Evolutionary conservation across 1,284 basidiomycete species (phyloP).

Genomic region (Trichosporon asahii): DNA sequence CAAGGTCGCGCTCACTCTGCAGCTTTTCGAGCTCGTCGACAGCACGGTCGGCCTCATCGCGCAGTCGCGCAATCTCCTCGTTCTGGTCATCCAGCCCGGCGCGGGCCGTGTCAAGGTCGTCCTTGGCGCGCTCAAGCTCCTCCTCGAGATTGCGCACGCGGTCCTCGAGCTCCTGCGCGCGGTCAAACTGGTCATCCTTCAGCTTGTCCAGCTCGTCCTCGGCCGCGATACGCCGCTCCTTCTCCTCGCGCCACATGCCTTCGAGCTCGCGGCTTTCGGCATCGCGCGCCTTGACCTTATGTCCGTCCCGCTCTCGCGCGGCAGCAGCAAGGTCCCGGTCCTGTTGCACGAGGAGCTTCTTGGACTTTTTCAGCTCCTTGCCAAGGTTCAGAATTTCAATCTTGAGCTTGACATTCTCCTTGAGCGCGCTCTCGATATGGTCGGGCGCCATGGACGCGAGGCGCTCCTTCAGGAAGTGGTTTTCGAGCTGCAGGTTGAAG

Average conservation of each 20-base stretch:
- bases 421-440: constrained; percentile 82
- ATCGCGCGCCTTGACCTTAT: constrained; percentile 31
- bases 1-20: constrained; percentile 54
- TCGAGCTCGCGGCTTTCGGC: constrained; percentile 33
- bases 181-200: constrained; percentile 65
- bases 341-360: constrained; percentile 79
- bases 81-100: constrained; percentile 58
- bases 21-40: constrained; percentile 63
- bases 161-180: constrained; percentile 63
- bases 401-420: constrained; percentile 91
- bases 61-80: constrained; percentile 56
- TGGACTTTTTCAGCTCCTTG: constrained; percentile 88
- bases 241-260: constrained; percentile 44
- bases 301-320: constrained; percentile 52
- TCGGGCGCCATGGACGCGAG: constrained; percentile 78
- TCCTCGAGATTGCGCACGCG: neutral
- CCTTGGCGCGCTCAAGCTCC: neutral
- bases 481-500: constrained; percentile 88
- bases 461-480: constrained; percentile 88
- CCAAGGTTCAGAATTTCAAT: constrained; percentile 85
- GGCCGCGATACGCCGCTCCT: constrained; percentile 33
- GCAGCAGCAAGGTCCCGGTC: constrained; percentile 75
- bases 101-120: constrained; percentile 61
- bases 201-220: constrained; percentile 32
- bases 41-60: constrained; percentile 56